Percentiles rank a stretch among this genome's conserved stretches.
Conservation (phyloP, 2,329 filamentous ascomycete genomes). For the Metarhizium guizhouense region DNA sequence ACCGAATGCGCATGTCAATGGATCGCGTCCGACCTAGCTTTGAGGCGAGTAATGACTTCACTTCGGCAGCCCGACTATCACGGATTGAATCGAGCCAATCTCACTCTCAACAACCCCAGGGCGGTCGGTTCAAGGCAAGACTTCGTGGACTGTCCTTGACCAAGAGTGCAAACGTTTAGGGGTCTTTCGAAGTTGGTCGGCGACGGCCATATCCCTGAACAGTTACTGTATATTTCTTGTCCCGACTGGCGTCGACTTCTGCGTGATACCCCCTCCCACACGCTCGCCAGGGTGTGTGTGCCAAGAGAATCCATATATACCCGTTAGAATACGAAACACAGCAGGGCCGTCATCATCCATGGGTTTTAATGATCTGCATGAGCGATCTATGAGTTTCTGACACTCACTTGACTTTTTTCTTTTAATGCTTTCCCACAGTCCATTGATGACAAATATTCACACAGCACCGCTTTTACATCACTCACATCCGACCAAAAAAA, state of each 20-base stretch:
- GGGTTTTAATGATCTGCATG: constrained; percentile 37
- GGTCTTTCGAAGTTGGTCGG: constrained; percentile 13
- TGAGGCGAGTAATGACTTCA: constrained; percentile 84
- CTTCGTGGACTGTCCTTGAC: constrained; percentile 34
- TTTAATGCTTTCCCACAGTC: neutral
- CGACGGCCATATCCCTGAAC: constrained; percentile 3
- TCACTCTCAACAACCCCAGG: constrained; percentile 10
- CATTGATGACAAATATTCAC: neutral
- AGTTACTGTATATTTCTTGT: constrained; percentile 19
- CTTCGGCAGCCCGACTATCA: constrained; percentile 75
- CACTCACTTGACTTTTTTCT: constrained; percentile 10
- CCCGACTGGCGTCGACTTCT: neutral
- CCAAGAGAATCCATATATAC: neutral
- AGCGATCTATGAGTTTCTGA: constrained; percentile 35
- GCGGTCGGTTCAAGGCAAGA: constrained; percentile 24
- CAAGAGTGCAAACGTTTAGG: constrained; percentile 30
- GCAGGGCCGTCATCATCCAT: constrained; percentile 15
- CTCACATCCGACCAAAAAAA: constrained; percentile 4
- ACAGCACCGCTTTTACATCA: constrained; percentile 7
- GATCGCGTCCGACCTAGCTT: constrained; percentile 77
- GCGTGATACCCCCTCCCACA: neutral
- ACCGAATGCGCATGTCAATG: constrained; percentile 78
- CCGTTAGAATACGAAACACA: neutral
- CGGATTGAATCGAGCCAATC: constrained; percentile 70
- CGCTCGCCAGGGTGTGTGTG: neutral